Base-by-base conservation (phyloP, 371 early-diverging fungal species). In the Mucor racemosus region DNA sequence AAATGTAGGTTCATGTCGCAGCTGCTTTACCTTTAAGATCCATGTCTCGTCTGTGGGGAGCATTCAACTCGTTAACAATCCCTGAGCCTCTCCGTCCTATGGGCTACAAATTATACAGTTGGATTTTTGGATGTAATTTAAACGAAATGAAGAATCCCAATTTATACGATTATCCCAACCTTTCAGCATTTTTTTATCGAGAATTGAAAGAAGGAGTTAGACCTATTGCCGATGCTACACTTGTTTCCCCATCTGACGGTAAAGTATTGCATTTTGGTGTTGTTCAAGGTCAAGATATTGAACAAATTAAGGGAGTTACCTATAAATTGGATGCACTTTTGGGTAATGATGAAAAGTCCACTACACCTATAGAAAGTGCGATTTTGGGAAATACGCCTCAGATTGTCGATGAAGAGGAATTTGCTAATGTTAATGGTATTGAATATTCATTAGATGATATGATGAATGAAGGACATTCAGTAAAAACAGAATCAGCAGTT, bases 231-330 rank as follows among this genome's bases (percentile, higher is more conserved):
- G 62, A 78, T 48, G 86, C 91, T 1, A 76, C 82, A 2, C 63
- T 96, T 67, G 93, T 92, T 13, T 90, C 90, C 8, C 98, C 99
- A 1, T 88, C 96, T 0, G 99, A 98, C 73, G 97, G 98, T 57
- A 84, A 84, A 69, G 86, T 98, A 0, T 76, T 98, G 58, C 92
- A 93, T 72, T 96, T 91, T 75, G 99, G 99, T 55, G 65, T 90
- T 8, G 92, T 98, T 5, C 87, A 88, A 50, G 82, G 80, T 26
- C 86, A 89, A 38, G 73, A 81, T 46, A 90, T 98, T 38, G 96
- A 97, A 74, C 96, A 95, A 67, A 91, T 98, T 72, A 98, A 98
- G 77, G 99, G 98, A 5, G 74, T 94, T 31, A 92, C 94, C 0
- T 98, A 97, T 73, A 88, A 88, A 15, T 66, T 98, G 55, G 90